These are phyloP conservation scores for Solanum neorickii DNA, from an alignment of 257 asterid genomes.

Conservation along the genomic window DNA sequence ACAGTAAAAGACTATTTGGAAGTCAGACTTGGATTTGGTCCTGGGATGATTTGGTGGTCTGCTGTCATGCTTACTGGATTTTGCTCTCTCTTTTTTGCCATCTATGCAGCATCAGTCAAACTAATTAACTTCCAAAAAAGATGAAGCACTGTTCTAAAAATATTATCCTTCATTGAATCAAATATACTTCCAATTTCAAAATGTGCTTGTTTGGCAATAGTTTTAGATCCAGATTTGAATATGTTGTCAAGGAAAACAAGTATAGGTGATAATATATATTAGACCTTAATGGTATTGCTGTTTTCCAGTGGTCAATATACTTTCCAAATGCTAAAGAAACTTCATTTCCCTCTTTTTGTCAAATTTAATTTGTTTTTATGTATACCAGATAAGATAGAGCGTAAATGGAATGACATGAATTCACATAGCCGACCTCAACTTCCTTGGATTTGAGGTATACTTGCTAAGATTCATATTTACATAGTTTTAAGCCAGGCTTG, in stretches of 20 bases:
- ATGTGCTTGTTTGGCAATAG: neutral
- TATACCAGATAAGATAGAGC: neutral
- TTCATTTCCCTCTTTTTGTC: neutral
- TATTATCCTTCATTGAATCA: neutral
- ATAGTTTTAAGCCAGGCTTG: neutral
- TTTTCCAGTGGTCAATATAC: neutral
- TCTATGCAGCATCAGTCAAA: neutral
- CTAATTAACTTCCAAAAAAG: neutral
- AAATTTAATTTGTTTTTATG: neutral
- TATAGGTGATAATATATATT: neutral
- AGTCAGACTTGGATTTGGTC: neutral
- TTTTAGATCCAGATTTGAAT: neutral
- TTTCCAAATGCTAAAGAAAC: neutral
- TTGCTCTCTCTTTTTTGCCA: neutral
- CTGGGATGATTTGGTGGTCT: neutral
- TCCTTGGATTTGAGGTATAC: neutral
- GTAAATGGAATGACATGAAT: neutral
- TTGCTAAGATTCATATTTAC: neutral
- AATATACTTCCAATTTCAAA: neutral
- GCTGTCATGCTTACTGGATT: neutral
- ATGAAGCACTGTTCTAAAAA: neutral
- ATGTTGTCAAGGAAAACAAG: neutral
- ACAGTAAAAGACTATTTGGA: conserved; percentile 34
- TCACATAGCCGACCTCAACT: neutral
- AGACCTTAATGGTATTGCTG: neutral